Evolutionary conservation across 2,329 filamentous ascomycete genomes (phyloP), one percentile per base, ranked within the genome.

Genomic region (Talaromyces rugulosus): DNA sequence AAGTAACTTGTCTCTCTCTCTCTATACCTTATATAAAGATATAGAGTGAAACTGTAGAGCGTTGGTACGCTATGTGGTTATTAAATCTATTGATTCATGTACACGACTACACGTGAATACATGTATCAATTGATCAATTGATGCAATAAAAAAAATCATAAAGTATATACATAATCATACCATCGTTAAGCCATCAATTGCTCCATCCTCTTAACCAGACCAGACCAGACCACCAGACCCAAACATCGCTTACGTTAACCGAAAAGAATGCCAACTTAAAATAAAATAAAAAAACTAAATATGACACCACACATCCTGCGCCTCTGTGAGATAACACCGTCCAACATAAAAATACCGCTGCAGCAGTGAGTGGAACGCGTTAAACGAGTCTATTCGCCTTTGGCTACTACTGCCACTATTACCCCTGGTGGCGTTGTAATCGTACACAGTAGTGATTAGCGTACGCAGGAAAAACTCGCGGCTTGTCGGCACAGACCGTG

Each of bases 271-370:
- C 18, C 6, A 44, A 23, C 23, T 2, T 23, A 5, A 44, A 44
- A 18, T 23, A 47, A 23, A 47, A 23, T 27, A 27, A 27, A 47
- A 47, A 27, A 47, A 47, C 50, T 70, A 66, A 34, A 73, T 65
- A 59, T 75, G 70, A 52, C 71, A 69, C 72, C 74, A 76, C 30
- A 77, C 56, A 34, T 68, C 67, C 56, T 70, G 68, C 28, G 74
- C 60, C 56, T 72, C 67, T 12, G 61, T 62, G 34, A 72, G 61
- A 61, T 76, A 74, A 56, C 67, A 66, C 34, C 74, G 72, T 61
- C 76, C 74, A 53, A 70, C 67, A 62, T 76, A 76, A 63, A 75
- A 76, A 63, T 72, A 77, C 8, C 71, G 67, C 23, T 71, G 58
- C 42, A 77, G 64, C 11, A 75, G 60, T 8, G 62, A 58, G 1